Base-by-base conservation (phyloP, 202 grass and related monocot genomes). In the Carex arenaria region DNA sequence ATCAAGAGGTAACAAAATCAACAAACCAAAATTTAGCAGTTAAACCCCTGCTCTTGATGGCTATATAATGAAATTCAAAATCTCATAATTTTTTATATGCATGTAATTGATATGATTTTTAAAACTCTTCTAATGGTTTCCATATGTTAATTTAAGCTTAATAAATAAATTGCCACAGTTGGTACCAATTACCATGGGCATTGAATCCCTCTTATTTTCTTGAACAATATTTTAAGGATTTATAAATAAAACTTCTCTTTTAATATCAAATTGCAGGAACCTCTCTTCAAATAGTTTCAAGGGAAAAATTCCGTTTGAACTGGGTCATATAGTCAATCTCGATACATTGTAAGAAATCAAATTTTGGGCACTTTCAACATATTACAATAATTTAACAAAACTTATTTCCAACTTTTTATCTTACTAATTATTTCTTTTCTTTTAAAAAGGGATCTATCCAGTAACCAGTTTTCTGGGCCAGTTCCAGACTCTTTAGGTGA, bases 241-340 rank as follows among this genome's bases (percentile, higher is more conserved):
- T 36, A 23, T 76, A 43, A 67, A 69, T 69, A 47, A 81, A 60
- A 86, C n/a, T 51, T 69, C 26, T 36, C 17, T 26, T 4, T 31
- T 61, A 81, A 81, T 80, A 72, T 52, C 79, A 67, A 80, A 82
- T 20, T 87, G 69, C 79, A 99, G 96, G 79, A 99, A 99, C 56
- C 86, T 99, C 20, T 99, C 96, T 71, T 96, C 88, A 10, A 99
- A 99, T 83, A 87, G 86, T 89, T 96, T 99, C 72, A 92, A 96
- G 70, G 96, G 96, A 14, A 86, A 87, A 79, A 89, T 99, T 86
- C 93, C 96, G 10, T 63, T 86, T 64, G 96, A 99, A 76, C 90
- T 99, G 71, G 96, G 96, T 68, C 91, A 78, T 38, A 93, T 99
- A 66, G 43, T 99, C 81, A 99, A 99, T 66, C 89, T 99, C 87